These are phyloP conservation scores for Boletus huronensis DNA, from an alignment of 768 basidiomycete species.

Conservation along the genomic window DNA sequence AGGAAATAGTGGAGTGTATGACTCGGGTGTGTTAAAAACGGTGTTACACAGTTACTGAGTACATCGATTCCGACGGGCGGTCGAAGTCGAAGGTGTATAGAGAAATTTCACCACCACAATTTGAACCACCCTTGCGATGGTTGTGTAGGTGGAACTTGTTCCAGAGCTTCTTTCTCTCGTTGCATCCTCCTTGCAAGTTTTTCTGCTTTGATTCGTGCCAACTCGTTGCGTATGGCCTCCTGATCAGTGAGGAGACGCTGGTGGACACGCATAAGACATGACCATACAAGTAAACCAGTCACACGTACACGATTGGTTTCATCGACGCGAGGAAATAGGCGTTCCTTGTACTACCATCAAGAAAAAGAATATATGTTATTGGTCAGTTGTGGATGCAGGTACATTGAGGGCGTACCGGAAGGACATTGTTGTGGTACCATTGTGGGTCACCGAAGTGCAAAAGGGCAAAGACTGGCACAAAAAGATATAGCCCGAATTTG, in stretches of 20 bases:
- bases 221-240: conserved; percentile 59
- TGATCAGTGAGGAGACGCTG: conserved; percentile 68
- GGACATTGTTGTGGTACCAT: conserved; percentile 77
- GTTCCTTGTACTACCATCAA: conserved; percentile 61
- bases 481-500: conserved; percentile 86
- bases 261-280: conserved; percentile 9
- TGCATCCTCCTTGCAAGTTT: conserved; percentile 44
- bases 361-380: not conserved
- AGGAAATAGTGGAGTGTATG: not conserved
- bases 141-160: conserved; percentile 13
- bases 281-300: not conserved
- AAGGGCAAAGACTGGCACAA: conserved; percentile 76
- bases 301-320: conserved; percentile 48
- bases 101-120: conserved; percentile 21
- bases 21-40: not conserved
- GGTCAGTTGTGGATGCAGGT: not conserved
- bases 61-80: not conserved
- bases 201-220: conserved; percentile 68
- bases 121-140: conserved; percentile 28
- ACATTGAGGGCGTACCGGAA: conserved; percentile 51
- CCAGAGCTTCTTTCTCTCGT: conserved; percentile 38
- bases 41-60: conserved; percentile 18
- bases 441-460: conserved; percentile 85
- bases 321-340: conserved; percentile 62
- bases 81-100: not conserved